Evolutionary conservation across 2,329 filamentous ascomycete genomes (phyloP), one percentile per base, ranked within the genome.

Genomic region (Tetracladium maxilliforme): DNA sequence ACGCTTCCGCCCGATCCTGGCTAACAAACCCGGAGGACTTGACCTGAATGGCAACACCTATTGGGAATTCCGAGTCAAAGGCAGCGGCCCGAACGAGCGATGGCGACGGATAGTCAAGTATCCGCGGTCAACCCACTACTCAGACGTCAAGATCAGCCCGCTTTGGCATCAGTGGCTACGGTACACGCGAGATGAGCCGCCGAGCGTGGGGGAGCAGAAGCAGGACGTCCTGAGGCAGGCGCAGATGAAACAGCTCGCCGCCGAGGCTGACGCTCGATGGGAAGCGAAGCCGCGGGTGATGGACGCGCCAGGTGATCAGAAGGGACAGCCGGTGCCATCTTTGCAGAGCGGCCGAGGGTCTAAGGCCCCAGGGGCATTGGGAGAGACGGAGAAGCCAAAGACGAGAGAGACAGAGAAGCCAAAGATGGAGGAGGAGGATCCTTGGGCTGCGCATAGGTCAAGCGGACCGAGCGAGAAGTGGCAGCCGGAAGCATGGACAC

Each of bases 161-260:
- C 56, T 61, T 34, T 78, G 72, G 72, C 70, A 76, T 47, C 70
- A 76, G 40, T 78, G 72, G 72, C 56, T 78, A 24, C 66, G 72
- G 10, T 58, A 76, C 44, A 66, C 61, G 22, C 64, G 72, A 12
- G 32, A 41, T 3, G 43, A 59, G 1, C 53, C 71, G 3, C 72
- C 72, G 1, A 61, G 53, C 3, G 44, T 76, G 8, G 46, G 49
- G 2, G 72, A 78, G 44, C 69, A 75, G 44, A 40, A 49, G 6
- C 45, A 42, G 17, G 71, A 78, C 26, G 41, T 67, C 2, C 40
- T 44, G 8, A 57, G 72, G 14, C 64, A 60, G 44, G 50, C 54
- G 25, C 53, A 58, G 30, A 57, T 75, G 35, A 63, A 61, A 42
- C 32, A 56, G 6, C 53, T 75, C 10, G 72, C 69, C 9, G 66